Base-by-base conservation (phyloP, 2,329 filamentous ascomycete genomes). In the Alternaria novae-zelandiae region DNA sequence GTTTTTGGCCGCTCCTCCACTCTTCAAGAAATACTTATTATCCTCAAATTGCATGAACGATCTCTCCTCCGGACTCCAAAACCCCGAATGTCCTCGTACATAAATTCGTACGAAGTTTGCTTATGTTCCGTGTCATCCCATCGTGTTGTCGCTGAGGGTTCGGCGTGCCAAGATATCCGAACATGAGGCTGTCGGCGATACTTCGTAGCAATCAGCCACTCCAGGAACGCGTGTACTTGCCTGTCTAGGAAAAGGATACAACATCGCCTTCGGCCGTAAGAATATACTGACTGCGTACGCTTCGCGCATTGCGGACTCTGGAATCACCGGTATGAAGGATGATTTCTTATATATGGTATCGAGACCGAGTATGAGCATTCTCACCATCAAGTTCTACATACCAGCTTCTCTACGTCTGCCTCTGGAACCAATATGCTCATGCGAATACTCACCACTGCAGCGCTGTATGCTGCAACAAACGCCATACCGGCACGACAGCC, bases 241-340 rank as follows among this genome's bases (percentile, higher is more conserved):
- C 26, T 53, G 9, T 32, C 17, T 53, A 53, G 17, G 26, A 4
- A 25, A 53, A 11, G 4, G 0, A 25, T 4, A 30, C 49, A 53
- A 1, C 30, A n/a, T 28, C 49, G 1, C n/a, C 2, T 3, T 11
- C 36, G 36, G 36, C 36, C 36, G 36, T 0, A 0, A 0, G 36
- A 0, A 41, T 11, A 0, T 0, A 0, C 36, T 0, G 36, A 6
- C 17, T 0, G n/a, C 8, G 6, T 10, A 41, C 0, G n/a, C n/a
- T 41, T 3, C 36, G 15, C 36, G 9, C 8, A 4, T 17, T 41
- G 0, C 36, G 36, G 32, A 41, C 32, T 1, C 1, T 3, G 0
- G 2, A 1, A 41, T 1, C 32, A 41, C n/a, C 36, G 36, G n/a
- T 11, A 17, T 41, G 15, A 41, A 17, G 36, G 9, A 1, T 17